Base-by-base conservation (phyloP, 345 rosid genomes). In the Alliaria petiolata region DNA sequence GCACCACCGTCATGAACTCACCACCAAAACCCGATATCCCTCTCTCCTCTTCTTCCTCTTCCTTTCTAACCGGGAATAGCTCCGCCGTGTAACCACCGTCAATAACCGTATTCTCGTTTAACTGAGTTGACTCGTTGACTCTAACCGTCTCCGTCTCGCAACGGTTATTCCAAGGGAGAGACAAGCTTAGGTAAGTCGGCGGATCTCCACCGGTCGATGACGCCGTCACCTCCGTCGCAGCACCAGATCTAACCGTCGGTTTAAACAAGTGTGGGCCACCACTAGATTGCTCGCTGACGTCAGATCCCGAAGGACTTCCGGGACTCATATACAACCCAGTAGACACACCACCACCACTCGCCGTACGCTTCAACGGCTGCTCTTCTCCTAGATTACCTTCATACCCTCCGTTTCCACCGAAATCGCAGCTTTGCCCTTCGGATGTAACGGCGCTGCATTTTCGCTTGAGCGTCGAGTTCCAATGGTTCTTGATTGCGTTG, bases 381-480 rank as follows among this genome's bases (percentile, higher is more conserved):
- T 73, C 76, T 0, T 54, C 77, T 3, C 62, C 80, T 51, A 86
- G 54, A 81, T 81, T 71, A 62, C 89, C 86, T 54, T 86, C 96
- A 7, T 82, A 81, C 69, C 83, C 89, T 34, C 76, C 82, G 38
- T 64, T 69, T 0, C 47, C 74, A 10, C 62, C 75, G 15, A 72
- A 64, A 49, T 64, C 72, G 12, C 77, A 80, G 15, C 84, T 81
- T 17, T 79, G 87, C 14, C 81, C 81, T 13, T 66, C 72, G 6
- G 64, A 17, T 13, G 34, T 26, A 19, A 70, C 1, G 30, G 70
- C 64, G 22, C 81, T 72, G 26, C 95, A 89, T 83, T 91, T 91
- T 12, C 98, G 71, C 80, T 93, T 93, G 0, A 93, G 83, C 34
- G 98, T 92, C 0, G 98, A 93, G 85, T 93, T 90, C 98, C 98